These are phyloP conservation scores for Alternaria atra DNA, from an alignment of 2,329 filamentous ascomycete species.

Conservation along the genomic window DNA sequence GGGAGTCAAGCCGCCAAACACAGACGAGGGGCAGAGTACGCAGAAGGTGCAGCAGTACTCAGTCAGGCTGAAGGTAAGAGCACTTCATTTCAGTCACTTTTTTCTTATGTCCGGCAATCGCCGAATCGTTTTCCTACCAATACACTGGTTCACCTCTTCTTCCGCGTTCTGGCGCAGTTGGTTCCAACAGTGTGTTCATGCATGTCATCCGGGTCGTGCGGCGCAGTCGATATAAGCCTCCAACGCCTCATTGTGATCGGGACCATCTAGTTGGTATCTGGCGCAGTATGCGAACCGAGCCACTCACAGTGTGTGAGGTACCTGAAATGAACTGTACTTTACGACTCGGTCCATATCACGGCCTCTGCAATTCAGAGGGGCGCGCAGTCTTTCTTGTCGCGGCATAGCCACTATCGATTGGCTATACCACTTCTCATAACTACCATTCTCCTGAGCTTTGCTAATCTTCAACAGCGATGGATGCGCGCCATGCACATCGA, in stretches of 20 bases:
- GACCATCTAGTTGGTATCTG: slow-evolving; percentile 8
- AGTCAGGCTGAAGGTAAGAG: slow-evolving; percentile 81
- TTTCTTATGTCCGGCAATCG: slow-evolving; percentile 1
- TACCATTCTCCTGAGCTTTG: neutral
- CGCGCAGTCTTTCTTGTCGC: neutral
- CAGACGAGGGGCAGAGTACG: slow-evolving; percentile 83
- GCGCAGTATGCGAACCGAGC: slow-evolving; percentile 10
- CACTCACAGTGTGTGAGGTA: slow-evolving; percentile 3
- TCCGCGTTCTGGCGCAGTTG: neutral
- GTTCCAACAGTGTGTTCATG: slow-evolving; percentile 11
- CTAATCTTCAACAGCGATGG: slow-evolving; percentile 71
- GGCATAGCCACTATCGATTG: neutral
- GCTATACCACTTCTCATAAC: neutral
- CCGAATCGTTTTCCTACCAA: neutral
- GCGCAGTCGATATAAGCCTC: slow-evolving; percentile 12
- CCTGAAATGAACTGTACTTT: slow-evolving; percentile 1
- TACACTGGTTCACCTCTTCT: neutral
- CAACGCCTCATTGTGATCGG: slow-evolving; percentile 12
- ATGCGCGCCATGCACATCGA: slow-evolving; percentile 97
- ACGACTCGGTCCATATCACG: neutral
- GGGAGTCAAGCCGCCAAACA: slow-evolving; percentile 86
- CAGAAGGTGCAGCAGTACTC: slow-evolving; percentile 97
- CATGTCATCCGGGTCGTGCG: slow-evolving; percentile 17
- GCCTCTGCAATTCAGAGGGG: slow-evolving; percentile 6
- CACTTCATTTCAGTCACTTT: slow-evolving; percentile 2